These are phyloP conservation scores for Paecilomyces dactylethromorphus DNA, from an alignment of 2,329 filamentous ascomycete genomes.

Conservation along the genomic window DNA sequence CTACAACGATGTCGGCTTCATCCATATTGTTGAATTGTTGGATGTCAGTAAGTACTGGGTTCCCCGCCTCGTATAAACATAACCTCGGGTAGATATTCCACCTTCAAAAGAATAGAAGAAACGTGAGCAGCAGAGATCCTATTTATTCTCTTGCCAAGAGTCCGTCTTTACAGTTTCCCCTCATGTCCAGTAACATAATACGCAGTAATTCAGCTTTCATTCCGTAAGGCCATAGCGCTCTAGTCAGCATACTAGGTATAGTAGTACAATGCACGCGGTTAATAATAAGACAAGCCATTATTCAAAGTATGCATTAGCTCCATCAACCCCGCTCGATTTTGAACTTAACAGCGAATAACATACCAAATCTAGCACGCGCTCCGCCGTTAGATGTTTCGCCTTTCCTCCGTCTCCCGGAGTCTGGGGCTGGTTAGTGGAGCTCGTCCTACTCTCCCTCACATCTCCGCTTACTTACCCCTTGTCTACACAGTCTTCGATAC, in stretches of 20 bases:
- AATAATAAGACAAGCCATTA: too few species aligned
- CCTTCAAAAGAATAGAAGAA: neutral
- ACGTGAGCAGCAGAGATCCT: neutral
- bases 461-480: neutral
- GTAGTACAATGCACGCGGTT: too few species aligned
- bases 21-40: constrained; percentile 6
- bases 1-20: constrained; percentile 48
- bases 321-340: too few species aligned
- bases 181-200: neutral
- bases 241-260: neutral
- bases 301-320: too few species aligned
- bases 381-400: too few species aligned
- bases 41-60: neutral
- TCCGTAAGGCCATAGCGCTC: neutral
- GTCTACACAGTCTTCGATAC: neutral
- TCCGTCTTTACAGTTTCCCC: neutral
- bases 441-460: neutral
- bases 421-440: neutral
- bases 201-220: neutral
- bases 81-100: neutral
- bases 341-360: neutral
- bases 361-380: neutral
- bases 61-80: neutral
- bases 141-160: neutral
- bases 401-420: neutral